Evolutionary conservation across 495 filamentous ascomycete species (phyloP).

Genomic region (Geoglossum glabrum): DNA sequence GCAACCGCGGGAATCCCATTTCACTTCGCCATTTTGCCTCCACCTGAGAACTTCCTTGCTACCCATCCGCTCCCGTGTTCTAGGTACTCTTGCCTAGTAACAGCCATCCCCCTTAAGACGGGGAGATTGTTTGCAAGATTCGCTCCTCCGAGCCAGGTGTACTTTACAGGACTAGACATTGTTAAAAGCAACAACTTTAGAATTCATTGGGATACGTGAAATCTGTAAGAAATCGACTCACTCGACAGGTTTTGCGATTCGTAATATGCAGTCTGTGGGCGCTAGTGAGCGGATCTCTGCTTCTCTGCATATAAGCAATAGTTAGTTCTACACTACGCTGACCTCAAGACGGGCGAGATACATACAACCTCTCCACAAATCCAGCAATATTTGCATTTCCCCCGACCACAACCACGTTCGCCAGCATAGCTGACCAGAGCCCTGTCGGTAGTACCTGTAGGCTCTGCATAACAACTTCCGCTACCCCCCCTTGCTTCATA

Average conservation of each 20-base stretch:
- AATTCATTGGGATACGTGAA: not conserved
- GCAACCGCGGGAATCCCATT: no score
- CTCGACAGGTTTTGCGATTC: conserved; percentile 48
- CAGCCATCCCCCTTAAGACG: conserved; percentile 36
- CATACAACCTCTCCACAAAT: conserved; percentile 59
- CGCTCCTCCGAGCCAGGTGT: conserved; percentile 69
- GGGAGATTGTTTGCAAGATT: conserved; percentile 49
- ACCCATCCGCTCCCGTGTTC: conserved; percentile 70
- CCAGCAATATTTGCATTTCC: conserved; percentile 65
- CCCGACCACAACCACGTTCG: conserved; percentile 77
- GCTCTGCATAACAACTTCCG: conserved; percentile 62
- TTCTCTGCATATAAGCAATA: conserved; percentile 22
- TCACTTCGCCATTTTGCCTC: not conserved
- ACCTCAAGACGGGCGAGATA: not conserved
- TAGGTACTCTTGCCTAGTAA: conserved; percentile 76
- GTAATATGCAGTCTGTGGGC: conserved; percentile 55
- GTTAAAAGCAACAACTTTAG: conserved; percentile 1
- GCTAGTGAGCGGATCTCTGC: conserved; percentile 54
- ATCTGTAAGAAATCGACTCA: conserved; percentile 5
- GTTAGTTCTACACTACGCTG: not conserved
- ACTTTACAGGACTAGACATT: conserved; percentile 41
- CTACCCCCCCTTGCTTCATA: conserved; percentile 64
- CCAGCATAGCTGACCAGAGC: conserved; percentile 56
- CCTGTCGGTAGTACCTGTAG: conserved; percentile 55
- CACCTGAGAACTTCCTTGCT: conserved; percentile 39